Conservation (phyloP, 106 monocot species). For the Phalaenopsis equestris region DNA sequence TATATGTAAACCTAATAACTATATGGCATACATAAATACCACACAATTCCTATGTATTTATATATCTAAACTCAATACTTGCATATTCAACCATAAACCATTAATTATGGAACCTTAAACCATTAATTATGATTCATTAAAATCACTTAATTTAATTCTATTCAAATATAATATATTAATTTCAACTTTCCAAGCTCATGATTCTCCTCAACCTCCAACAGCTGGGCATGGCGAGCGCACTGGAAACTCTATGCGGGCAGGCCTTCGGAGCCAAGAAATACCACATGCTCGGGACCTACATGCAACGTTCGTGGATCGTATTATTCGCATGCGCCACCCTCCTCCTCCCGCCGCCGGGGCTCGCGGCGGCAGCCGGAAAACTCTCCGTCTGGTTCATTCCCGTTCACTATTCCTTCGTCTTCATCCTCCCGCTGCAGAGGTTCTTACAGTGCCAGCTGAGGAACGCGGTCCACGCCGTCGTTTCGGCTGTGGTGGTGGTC, state of each 20-base stretch:
- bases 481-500: constrained; percentile 20
- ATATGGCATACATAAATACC: too few species aligned
- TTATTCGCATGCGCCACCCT: constrained; percentile 28
- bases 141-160: too few species aligned
- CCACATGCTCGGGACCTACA: constrained; percentile 57
- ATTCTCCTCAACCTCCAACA: constrained; percentile 1
- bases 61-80: too few species aligned
- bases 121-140: too few species aligned
- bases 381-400: constrained; percentile 52
- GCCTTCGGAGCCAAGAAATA: constrained; percentile 51
- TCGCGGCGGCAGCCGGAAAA: constrained; percentile 28
- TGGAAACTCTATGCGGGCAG: constrained; percentile 59
- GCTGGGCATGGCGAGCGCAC: constrained; percentile 63
- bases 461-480: constrained; percentile 31
- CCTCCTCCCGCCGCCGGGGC: constrained; percentile 39
- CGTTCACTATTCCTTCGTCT: constrained; percentile 50
- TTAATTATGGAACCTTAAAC: too few species aligned
- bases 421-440: constrained; percentile 46
- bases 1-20: too few species aligned
- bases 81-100: too few species aligned
- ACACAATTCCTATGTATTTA: too few species aligned
- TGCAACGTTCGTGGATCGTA: constrained; percentile 61
- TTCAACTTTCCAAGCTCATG: too few species aligned
- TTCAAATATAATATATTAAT: too few species aligned
- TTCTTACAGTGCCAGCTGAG: constrained; percentile 55